Evolutionary conservation across 306 rosid genomes (phyloP).

Genomic region (Ziziphus jujuba): DNA sequence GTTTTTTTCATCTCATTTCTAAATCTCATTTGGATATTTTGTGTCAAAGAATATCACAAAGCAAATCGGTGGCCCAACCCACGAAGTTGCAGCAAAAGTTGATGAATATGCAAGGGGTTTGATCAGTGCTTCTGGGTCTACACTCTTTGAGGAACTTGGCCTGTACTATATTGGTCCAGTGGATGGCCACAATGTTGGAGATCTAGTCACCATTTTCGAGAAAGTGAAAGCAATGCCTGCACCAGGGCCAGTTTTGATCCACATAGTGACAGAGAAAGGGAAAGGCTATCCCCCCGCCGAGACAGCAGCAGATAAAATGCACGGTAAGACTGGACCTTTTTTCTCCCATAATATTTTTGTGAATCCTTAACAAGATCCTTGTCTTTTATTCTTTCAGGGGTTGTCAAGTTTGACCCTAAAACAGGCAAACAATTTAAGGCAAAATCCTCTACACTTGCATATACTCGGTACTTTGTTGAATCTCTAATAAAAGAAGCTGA

Average conservation of each 20-base stretch:
- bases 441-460: slow-evolving; percentile 65
- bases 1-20: slow-evolving; percentile 10
- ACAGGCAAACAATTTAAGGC: slow-evolving; percentile 77
- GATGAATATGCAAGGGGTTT: slow-evolving; percentile 73
- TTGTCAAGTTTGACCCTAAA: slow-evolving; percentile 78
- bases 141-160: slow-evolving; percentile 81
- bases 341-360: neutral
- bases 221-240: slow-evolving; percentile 67
- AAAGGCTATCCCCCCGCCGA: slow-evolving; percentile 95
- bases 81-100: slow-evolving; percentile 76
- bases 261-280: slow-evolving; percentile 84
- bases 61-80: slow-evolving; percentile 62
- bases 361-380: slow-evolving; percentile 14
- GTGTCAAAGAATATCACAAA: slow-evolving; percentile 51
- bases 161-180: slow-evolving; percentile 82
- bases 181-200: slow-evolving; percentile 76
- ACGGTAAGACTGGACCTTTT: slow-evolving; percentile 47
- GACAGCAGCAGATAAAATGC: slow-evolving; percentile 83
- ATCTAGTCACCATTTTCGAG: slow-evolving; percentile 62
- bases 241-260: slow-evolving; percentile 88
- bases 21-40: slow-evolving; percentile 27
- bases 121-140: slow-evolving; percentile 60
- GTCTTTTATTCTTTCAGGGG: slow-evolving; percentile 49
- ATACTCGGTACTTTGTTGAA: slow-evolving; percentile 81
- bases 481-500: slow-evolving; percentile 90